Percentiles rank a stretch among this genome's conserved stretches.
phyloP scores from a whole-genome alignment of 2,329 filamentous ascomycete genomes.

The Aspergillus pseudonomiae region DNA sequence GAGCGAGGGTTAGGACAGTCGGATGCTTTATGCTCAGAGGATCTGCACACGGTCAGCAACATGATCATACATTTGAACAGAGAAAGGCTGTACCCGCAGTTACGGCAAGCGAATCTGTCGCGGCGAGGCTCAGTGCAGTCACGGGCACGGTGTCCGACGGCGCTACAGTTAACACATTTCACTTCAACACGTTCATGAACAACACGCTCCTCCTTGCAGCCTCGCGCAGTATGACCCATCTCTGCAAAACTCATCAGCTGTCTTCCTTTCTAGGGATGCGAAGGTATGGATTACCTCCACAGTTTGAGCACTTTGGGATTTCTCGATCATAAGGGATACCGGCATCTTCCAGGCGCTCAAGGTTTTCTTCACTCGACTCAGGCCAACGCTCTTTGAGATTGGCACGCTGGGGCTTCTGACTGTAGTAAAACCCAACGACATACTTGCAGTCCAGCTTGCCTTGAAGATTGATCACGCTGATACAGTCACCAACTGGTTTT shows the following conservation, averaged over 20 bases:
- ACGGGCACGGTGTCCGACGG: constrained; percentile 52
- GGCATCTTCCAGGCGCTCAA: constrained; percentile 54
- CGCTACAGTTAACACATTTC: constrained; percentile 54
- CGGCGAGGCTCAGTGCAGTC: constrained; percentile 47
- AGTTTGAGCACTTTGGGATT: constrained; percentile 55
- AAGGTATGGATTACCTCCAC: constrained; percentile 41
- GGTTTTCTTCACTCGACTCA: constrained; percentile 51
- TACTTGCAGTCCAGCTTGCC: constrained; percentile 57
- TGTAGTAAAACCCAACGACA: constrained; percentile 53
- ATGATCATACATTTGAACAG: neutral
- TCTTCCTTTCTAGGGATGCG: neutral
- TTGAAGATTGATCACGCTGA: constrained; percentile 56
- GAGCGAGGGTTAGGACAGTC: constrained; percentile 53
- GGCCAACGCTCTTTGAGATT: constrained; percentile 55
- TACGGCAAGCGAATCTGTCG: constrained; percentile 52
- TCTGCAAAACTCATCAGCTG: constrained; percentile 32
- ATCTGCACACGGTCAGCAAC: constrained; percentile 31
- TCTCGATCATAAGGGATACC: constrained; percentile 55
- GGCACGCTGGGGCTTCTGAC: constrained; percentile 49
- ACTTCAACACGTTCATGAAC: constrained; percentile 47
- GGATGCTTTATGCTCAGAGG: constrained; percentile 49
- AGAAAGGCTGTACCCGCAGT: constrained; percentile 50
- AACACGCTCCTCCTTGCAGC: constrained; percentile 53
- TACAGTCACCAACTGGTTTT: constrained; percentile 45
- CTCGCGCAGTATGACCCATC: constrained; percentile 51